Conservation (phyloP, 805 yeast genomes). For the Metschnikowia proteae region DNA sequence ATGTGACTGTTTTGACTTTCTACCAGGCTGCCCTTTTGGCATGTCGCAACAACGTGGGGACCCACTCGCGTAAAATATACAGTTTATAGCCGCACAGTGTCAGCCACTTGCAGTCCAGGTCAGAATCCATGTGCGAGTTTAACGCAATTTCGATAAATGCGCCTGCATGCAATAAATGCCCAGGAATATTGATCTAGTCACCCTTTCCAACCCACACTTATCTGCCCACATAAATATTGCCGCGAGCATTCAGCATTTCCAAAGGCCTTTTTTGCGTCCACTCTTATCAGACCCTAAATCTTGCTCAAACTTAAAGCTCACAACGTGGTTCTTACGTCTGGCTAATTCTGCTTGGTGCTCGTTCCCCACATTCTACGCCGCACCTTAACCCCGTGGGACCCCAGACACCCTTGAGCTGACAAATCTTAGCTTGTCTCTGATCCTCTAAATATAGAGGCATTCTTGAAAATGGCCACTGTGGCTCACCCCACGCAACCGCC, state of each 20-base stretch:
- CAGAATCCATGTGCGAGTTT: neutral
- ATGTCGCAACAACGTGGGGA: neutral
- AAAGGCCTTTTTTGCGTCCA: neutral
- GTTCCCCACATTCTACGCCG: conserved; percentile 2
- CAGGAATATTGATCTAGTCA: conserved; percentile 4
- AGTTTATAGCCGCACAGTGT: conserved; percentile 1
- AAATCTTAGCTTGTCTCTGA: neutral
- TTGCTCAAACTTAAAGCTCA: too few species aligned
- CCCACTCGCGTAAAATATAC: neutral
- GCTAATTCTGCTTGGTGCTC: neutral
- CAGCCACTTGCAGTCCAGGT: neutral
- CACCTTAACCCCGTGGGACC: neutral
- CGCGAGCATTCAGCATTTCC: neutral
- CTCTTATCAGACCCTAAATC: neutral
- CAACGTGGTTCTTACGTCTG: neutral
- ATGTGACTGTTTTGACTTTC: too few species aligned
- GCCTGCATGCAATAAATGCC: conserved; percentile 3
- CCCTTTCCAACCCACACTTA: neutral
- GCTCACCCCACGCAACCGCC: conserved; percentile 3
- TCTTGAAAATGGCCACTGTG: conserved; percentile 7
- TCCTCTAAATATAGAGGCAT: neutral
- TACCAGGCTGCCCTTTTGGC: too few species aligned
- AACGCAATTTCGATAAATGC: neutral
- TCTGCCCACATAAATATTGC: neutral
- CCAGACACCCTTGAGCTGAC: neutral